Evolutionary conservation across 1,284 basidiomycete genomes (phyloP), one percentile per base, ranked within the genome.

Genomic region (Cerrena zonata): DNA sequence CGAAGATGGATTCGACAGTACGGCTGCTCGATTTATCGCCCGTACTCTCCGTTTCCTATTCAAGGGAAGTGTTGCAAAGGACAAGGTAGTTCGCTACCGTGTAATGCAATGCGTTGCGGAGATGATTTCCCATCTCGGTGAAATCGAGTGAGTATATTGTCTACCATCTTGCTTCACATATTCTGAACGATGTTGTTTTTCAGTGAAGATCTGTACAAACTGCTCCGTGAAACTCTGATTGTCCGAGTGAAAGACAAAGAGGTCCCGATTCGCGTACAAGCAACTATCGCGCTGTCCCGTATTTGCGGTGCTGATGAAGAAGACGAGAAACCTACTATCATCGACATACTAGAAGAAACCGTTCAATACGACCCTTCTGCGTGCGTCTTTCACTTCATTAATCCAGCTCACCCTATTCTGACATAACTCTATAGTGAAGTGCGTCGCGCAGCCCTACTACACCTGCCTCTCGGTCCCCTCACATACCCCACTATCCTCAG

Each of bases 211-310:
- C 72, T 89, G 3, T 97, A 91, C 61, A 72, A 77, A 4, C 61
- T 75, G 0, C 79, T 98, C 4, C 79, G 86, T 36, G 68, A 75
- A 7, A 76, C 80, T 5, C 74, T 97, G 0, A 74, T 93, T n/a
- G 83, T 88, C 2, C 81, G 95, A 22, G 71, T 89, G 12, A 77
- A 78, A 15, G 95, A 98, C 74, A 97, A 93, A 67, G 95, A 98
- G 61, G 67, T 84, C 0, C 63, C 78, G 4, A 86, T 97, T 4
- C 82, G 95, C 19, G 83, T 89, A 0, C 91, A 95, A 61, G 91
- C 94, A 1, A 84, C 88, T 7, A 76, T 91, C 12, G 92, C 90
- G 0, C 78, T 99, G 2, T 84, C 90, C 1, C 94, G 92, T 60
- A 78, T 98, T 5, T 82, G 86, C 50, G 82, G 82, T 5, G 84